Evolutionary conservation across 345 rosid species (phyloP).

Genomic region (Eucalyptus curtisii): DNA sequence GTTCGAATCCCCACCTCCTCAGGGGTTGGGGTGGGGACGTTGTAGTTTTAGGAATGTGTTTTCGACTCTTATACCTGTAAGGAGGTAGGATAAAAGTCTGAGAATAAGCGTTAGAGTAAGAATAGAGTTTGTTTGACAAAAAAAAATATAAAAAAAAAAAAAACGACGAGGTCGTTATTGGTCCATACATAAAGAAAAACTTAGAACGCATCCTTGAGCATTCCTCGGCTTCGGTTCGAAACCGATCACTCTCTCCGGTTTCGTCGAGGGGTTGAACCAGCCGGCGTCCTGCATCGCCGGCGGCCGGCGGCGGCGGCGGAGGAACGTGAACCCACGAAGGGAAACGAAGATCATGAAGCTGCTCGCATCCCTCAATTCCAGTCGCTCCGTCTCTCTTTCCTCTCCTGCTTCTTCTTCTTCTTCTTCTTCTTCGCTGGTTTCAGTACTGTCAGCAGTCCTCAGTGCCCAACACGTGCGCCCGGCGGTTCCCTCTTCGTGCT

Average conservation of each 20-base stretch:
- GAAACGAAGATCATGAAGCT: background rate
- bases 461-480: background rate
- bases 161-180: too few relatives aligned
- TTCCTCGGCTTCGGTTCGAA: background rate
- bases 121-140: too few relatives aligned
- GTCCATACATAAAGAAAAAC: too few relatives aligned
- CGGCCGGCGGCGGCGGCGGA: background rate
- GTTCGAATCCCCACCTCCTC: too few relatives aligned
- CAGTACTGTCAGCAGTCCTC: background rate
- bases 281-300: background rate
- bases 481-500: background rate
- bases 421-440: background rate
- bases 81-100: too few relatives aligned
- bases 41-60: too few relatives aligned
- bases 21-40: too few relatives aligned
- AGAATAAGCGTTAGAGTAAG: too few relatives aligned
- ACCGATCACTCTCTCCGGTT: background rate
- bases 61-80: too few relatives aligned
- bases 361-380: background rate
- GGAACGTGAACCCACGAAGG: background rate
- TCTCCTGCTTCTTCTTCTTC: background rate
- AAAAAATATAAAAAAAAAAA: too few relatives aligned
- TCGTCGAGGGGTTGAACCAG: background rate
- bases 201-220: background rate
- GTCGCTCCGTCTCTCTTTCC: background rate